Percentiles rank a stretch among this genome's conserved stretches.
Conservation (phyloP, 345 rosid genomes). For the Syzygium oleosum region DNA sequence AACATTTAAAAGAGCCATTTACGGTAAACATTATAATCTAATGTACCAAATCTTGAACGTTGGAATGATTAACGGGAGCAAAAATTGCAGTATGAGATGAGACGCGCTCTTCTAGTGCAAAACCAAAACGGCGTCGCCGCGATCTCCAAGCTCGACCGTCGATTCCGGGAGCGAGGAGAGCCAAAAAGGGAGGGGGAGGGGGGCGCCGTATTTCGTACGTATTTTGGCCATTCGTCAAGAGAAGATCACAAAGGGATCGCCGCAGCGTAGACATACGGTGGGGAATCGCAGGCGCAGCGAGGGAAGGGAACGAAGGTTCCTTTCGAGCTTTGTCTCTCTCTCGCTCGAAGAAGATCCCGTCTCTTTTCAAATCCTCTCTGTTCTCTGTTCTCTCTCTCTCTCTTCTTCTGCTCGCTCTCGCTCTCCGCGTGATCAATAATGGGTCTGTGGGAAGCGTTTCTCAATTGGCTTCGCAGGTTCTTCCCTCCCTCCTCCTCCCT, state of each 20-base stretch:
- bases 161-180: background rate
- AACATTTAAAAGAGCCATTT: background rate
- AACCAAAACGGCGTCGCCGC: background rate
- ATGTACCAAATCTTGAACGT: background rate
- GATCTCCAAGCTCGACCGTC: background rate
- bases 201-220: background rate
- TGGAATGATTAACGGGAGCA: background rate
- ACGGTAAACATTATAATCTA: background rate
- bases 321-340: background rate
- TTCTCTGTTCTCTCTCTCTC: background rate
- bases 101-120: background rate
- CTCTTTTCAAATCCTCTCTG: background rate
- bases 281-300: background rate
- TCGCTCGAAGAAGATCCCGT: background rate
- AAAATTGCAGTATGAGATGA: background rate
- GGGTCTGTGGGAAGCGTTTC: conserved; percentile 70
- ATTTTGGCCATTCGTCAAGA: background rate
- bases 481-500: background rate
- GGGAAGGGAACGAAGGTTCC: background rate
- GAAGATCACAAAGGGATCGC: background rate
- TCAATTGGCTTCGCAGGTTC: conserved; percentile 79
- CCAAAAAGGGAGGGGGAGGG: background rate
- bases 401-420: background rate
- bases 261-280: background rate
- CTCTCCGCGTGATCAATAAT: background rate